Evolutionary conservation across 2,329 filamentous ascomycete species (phyloP).

Genomic region (Trichoderma koningii): DNA sequence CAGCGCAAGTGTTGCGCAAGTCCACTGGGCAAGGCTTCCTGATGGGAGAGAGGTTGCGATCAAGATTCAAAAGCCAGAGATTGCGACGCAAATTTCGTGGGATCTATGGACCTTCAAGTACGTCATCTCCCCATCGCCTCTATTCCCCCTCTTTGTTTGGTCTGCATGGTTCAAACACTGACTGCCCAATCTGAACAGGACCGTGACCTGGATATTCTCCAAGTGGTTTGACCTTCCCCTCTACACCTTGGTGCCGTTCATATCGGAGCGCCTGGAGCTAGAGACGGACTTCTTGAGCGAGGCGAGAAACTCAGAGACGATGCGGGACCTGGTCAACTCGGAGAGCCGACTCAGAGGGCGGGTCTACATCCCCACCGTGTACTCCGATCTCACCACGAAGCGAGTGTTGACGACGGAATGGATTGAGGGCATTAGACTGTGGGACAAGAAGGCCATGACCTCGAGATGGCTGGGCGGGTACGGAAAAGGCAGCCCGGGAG

Average conservation of each 20-base stretch:
- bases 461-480: slow-evolving; percentile 76
- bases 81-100: slow-evolving; percentile 86
- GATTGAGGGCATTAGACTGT: slow-evolving; percentile 92
- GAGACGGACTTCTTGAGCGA: slow-evolving; percentile 96
- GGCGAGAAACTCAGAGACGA: slow-evolving; percentile 81
- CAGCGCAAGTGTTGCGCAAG: slow-evolving; percentile 92
- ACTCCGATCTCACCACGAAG: slow-evolving; percentile 77
- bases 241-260: slow-evolving; percentile 87
- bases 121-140: slow-evolving; percentile 35
- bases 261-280: slow-evolving; percentile 84
- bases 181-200: slow-evolving; percentile 47
- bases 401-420: slow-evolving; percentile 93
- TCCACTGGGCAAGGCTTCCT: slow-evolving; percentile 85
- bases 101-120: slow-evolving; percentile 94
- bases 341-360: slow-evolving; percentile 76
- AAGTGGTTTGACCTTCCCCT: slow-evolving; percentile 91
- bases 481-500: slow-evolving; percentile 75
- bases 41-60: slow-evolving; percentile 92
- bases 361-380: slow-evolving; percentile 86
- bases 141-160: neutral
- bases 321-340: slow-evolving; percentile 72
- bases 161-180: neutral
- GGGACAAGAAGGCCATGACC: slow-evolving; percentile 84
- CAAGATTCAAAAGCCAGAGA: slow-evolving; percentile 96
- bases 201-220: slow-evolving; percentile 80